phyloP scores from a whole-genome alignment of 176 grass and related monocot species.

The Ensete glaucum region DNA sequence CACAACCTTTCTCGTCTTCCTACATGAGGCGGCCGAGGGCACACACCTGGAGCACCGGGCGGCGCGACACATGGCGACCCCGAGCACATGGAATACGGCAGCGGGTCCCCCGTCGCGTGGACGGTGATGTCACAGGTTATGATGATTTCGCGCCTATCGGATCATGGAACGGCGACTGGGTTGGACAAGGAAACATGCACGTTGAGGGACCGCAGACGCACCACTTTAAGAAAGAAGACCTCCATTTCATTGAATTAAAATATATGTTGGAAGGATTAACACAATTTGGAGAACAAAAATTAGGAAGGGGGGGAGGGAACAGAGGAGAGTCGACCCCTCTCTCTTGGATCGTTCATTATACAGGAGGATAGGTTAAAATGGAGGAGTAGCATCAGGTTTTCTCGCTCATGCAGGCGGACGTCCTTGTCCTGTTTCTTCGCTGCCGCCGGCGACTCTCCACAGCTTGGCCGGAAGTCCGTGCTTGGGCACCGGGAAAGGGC shows the following conservation, averaged over 20 bases:
- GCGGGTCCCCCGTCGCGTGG: background rate
- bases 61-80: background rate
- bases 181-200: too few species aligned
- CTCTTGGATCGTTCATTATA: background rate
- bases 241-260: background rate
- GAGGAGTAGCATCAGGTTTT: too few species aligned
- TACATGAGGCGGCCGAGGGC: too few species aligned
- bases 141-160: background rate
- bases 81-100: background rate
- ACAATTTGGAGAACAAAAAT: background rate
- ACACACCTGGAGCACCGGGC: background rate
- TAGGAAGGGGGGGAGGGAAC: too few species aligned
- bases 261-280: background rate
- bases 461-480: constrained; percentile 50
- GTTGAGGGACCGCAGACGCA: too few species aligned
- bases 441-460: constrained; percentile 17
- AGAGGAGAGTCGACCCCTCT: background rate
- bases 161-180: background rate
- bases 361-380: background rate
- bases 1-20: too few species aligned
- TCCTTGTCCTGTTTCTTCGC: background rate
- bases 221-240: too few species aligned
- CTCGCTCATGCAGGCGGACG: background rate
- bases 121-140: background rate
- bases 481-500: constrained; percentile 84